These are phyloP conservation scores for Chamaecyparis obtusa DNA, from an alignment of 75 land plant genomes.

Conservation along the genomic window DNA sequence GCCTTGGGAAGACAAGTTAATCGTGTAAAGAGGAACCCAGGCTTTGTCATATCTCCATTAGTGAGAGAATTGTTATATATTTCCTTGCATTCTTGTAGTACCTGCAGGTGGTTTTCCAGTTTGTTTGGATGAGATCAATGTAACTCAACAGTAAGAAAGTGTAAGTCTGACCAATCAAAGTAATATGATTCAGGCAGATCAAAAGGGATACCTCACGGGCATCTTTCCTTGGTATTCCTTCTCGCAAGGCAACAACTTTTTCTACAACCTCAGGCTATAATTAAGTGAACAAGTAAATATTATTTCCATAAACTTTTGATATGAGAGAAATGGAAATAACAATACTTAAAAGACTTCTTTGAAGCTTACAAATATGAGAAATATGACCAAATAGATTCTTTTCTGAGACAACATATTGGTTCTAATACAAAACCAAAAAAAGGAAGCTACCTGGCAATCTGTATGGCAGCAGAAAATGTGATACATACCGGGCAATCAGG, in stretches of 20 bases:
- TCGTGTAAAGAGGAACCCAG: slow-evolving; percentile 83
- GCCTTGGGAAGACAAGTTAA: slow-evolving; percentile 64
- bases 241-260: slow-evolving; percentile 78
- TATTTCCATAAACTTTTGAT: not conserved
- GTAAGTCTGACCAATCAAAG: not conserved
- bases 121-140: not conserved
- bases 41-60: slow-evolving; percentile 68
- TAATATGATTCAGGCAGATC: not conserved
- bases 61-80: slow-evolving; percentile 62
- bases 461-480: not conserved
- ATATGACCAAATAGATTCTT: not conserved
- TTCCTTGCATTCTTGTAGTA: slow-evolving; percentile 78
- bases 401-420: not conserved
- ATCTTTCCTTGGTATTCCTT: slow-evolving; percentile 96
- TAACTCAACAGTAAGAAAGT: not conserved
- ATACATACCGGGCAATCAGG: slow-evolving; percentile 92
- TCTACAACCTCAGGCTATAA: slow-evolving; percentile 99
- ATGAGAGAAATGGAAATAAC: not conserved
- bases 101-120: not conserved
- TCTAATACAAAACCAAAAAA: not conserved
- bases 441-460: not conserved
- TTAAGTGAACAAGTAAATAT: not conserved
- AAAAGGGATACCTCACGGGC: slow-evolving; percentile 73
- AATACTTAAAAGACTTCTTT: not conserved
- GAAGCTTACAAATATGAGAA: not conserved